Percentiles rank a stretch among this genome's conserved stretches.
Conservation (phyloP, 2,329 filamentous ascomycete species). For the Botrytis fragariae region DNA sequence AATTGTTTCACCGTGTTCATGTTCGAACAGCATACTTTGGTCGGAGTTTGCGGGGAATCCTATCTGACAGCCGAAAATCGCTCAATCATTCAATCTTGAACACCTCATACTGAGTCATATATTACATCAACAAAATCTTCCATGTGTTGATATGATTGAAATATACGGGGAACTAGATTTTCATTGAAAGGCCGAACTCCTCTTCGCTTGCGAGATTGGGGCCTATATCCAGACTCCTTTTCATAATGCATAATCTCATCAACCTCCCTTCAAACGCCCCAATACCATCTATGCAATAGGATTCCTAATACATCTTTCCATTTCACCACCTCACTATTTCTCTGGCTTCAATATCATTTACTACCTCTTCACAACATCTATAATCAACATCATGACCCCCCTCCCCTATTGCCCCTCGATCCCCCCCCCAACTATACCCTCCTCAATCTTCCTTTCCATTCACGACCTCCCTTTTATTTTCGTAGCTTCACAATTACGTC, state of each 20-base stretch:
- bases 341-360: background rate
- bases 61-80: background rate
- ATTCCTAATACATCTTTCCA: rapidly evolving
- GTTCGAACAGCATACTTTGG: background rate
- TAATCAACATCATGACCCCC: background rate
- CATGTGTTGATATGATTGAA: background rate
- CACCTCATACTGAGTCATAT: background rate
- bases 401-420: background rate
- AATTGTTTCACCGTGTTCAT: background rate
- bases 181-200: background rate
- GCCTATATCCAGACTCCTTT: too few species aligned
- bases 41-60: background rate
- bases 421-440: too few species aligned
- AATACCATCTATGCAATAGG: background rate
- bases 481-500: background rate
- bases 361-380: background rate
- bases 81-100: background rate
- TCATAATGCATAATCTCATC: too few species aligned
- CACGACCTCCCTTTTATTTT: background rate
- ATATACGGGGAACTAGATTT: background rate
- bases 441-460: background rate
- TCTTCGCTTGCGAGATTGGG: too few species aligned
- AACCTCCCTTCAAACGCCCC: background rate
- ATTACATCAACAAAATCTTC: background rate
- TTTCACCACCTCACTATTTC: background rate